Conservation (phyloP, 768 basidiomycete species). For the Naganishia antarctica region DNA sequence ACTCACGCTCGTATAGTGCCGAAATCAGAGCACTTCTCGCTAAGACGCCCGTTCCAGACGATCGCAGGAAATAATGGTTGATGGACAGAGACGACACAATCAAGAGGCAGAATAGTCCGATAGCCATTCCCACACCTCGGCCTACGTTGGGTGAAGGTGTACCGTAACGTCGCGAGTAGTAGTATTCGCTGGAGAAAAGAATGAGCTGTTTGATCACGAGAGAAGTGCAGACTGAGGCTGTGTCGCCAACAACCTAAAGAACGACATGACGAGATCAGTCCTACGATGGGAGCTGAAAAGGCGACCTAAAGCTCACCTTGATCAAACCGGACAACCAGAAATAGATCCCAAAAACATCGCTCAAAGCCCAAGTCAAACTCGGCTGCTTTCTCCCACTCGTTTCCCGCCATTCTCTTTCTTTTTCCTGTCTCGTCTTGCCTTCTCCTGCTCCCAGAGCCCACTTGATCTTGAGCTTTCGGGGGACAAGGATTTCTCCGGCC, state of each 20-base stretch:
- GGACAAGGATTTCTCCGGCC: conserved; percentile 62
- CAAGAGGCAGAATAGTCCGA: conserved; percentile 67
- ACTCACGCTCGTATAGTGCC: conserved; percentile 68
- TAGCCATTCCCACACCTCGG: conserved; percentile 67
- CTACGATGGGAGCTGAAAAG: too few species aligned
- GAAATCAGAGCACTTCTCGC: conserved; percentile 79
- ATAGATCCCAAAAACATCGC: conserved; percentile 42
- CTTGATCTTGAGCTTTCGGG: conserved; percentile 54
- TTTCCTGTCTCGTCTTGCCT: conserved; percentile 51
- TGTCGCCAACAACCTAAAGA: conserved; percentile 37
- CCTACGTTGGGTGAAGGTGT: conserved; percentile 53
- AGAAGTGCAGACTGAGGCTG: conserved; percentile 50
- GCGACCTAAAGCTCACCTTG: conserved; percentile 31
- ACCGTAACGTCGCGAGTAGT: conserved; percentile 26
- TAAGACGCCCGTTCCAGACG: conserved; percentile 66
- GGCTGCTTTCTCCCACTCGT: conserved; percentile 44
- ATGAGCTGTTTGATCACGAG: conserved; percentile 43
- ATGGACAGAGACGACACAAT: conserved; percentile 62
- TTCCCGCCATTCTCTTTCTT: conserved; percentile 42
- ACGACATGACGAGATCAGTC: not conserved
- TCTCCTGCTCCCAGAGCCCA: conserved; percentile 55
- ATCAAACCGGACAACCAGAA: conserved; percentile 53
- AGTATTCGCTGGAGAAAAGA: conserved; percentile 26
- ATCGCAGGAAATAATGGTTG: conserved; percentile 79
- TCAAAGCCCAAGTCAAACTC: conserved; percentile 44